Evolutionary conservation across 1,284 basidiomycete species (phyloP), one percentile per base, ranked within the genome.

Genomic region (Taiwanofungus camphoratus): DNA sequence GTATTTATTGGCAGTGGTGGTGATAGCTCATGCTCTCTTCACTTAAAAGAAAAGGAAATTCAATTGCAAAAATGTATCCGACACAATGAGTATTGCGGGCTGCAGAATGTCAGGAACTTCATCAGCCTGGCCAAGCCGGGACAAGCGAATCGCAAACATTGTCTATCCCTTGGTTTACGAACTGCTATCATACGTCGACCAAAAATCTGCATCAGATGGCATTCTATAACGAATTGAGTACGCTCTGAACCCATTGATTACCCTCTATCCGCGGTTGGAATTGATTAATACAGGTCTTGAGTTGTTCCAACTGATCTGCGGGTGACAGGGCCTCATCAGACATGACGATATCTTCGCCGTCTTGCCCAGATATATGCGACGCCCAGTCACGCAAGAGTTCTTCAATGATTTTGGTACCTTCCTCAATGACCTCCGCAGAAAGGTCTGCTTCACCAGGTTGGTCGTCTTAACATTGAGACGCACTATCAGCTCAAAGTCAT

Each of bases 341-440:
- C 80, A 84, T 82, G 21, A 73, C 61, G 32, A 80, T 60, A 42
- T 82, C 81, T 39, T 79, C 82, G 9, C 64, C 72, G 21, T 71
- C 70, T 11, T 53, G 52, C 20, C 51, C 52, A 3, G 55, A 54
- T 3, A 64, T 50, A 0, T 64, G 57, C 5, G 70, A 63, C 2
- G 79, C 75, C 88, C 92, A 95, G n/a, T 73, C 67, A 20, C 71
- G 69, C 36, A 98, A 74, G 53, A 98, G 76, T 23, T 87, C 74
- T 56, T 93, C 82, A 46, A 98, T 78, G 18, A 95, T 74, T 42
- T 74, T 68, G 6, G 92, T 83, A 1, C 94, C 94, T 52, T 87
- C 78, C 39, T 90, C 82, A 3, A 77, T 79, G 39, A 84, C 75
- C 13, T 81, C 75, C 26, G 78, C 64, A 12, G 81, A 63, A 42